Percentiles rank a stretch among this genome's conserved stretches.
Evolutionary conservation across 176 grass and related monocot species (phyloP).

Genomic region (Aegilops sharonensis): DNA sequence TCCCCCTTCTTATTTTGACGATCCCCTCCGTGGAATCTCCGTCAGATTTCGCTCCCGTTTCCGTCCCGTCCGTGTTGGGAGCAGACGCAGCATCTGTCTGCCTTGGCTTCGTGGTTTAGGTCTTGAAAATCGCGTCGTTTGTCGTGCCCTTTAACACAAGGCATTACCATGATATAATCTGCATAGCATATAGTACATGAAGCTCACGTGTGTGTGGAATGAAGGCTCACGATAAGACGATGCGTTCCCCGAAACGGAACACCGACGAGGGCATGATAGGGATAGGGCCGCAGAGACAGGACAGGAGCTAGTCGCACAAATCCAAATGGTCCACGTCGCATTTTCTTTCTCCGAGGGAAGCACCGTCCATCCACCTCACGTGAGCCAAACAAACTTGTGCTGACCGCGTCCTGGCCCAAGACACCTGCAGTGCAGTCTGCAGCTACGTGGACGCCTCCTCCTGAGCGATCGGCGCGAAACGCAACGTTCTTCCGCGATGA

Average conservation of each 20-base stretch:
- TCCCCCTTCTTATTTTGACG: too few relatives aligned
- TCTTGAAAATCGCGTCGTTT: too few relatives aligned
- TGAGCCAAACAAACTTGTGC: not conserved
- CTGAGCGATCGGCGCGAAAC: constrained; percentile 17
- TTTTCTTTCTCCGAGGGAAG: not conserved
- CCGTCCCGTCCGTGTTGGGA: too few relatives aligned
- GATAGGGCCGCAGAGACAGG: not conserved
- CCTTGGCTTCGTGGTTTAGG: too few relatives aligned
- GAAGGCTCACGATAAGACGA: too few relatives aligned
- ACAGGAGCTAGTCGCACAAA: not conserved
- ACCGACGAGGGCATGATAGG: not conserved
- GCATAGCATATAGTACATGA: too few relatives aligned
- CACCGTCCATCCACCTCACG: not conserved
- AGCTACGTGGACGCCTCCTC: constrained; percentile 1
- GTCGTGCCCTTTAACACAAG: too few relatives aligned
- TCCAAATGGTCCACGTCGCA: not conserved
- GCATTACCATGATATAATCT: too few relatives aligned
- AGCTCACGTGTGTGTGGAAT: too few relatives aligned
- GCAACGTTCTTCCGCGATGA: not conserved
- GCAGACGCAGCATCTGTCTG: too few relatives aligned
- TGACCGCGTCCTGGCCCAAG: not conserved
- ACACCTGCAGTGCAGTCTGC: not conserved
- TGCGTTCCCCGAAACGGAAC: not conserved
- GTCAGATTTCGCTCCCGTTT: too few relatives aligned
- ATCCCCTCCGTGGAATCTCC: too few relatives aligned